Evolutionary conservation across 75 land plant genomes (phyloP), one percentile per base, ranked within the genome.

Genomic region (Pinus tabuliformis): DNA sequence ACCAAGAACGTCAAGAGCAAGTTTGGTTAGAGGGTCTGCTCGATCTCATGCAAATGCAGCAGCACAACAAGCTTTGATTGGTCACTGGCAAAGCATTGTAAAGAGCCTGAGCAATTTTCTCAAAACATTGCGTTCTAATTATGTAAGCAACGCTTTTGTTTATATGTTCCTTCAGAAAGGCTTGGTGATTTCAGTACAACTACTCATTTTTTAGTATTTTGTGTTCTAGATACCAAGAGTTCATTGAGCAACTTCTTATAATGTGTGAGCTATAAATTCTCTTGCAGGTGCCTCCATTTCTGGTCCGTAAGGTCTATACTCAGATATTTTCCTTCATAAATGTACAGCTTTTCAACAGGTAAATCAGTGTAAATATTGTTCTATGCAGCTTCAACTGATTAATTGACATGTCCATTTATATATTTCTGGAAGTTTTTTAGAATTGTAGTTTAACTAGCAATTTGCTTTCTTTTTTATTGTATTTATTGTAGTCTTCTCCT

Each of bases 71-170:
- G 81, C 86, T 39, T 77, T 92, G 11, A 96, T 91, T 77, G 97
- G 90, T 76, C 99, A 96, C 78, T 96, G 99, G 99, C 95, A 90
- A 78, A 87, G 95, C 81, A 94, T 96, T 79, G 97, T 94, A 59
- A 87, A 87, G 73, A 88, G 95, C 85, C 74, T 96, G 24, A 84
- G 84, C 74, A 78, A 59, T 77, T 83, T 90, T 63, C 83, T 90
- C 75, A 94, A 89, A 79, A 94, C 79, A 56, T 74, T 96, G 90
- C 91, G 85, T 58, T 88, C 91, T 56, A 96, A 96, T 77, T 86
- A 87, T 85, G 99, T 96, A 65, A 86, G 95, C 78, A 17, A 30
- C 37, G 39, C 59, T 20, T 58, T 49, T 42, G 33, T 60, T 76
- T 59, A 58, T 30, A 17, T 65, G 56, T 59, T 6, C 80, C 28